A percentile compares a stretch with the other conserved stretches of the same genome.
These are phyloP conservation scores for Mycena chlorophos DNA, from an alignment of 768 basidiomycete genomes.

Conservation along the genomic window DNA sequence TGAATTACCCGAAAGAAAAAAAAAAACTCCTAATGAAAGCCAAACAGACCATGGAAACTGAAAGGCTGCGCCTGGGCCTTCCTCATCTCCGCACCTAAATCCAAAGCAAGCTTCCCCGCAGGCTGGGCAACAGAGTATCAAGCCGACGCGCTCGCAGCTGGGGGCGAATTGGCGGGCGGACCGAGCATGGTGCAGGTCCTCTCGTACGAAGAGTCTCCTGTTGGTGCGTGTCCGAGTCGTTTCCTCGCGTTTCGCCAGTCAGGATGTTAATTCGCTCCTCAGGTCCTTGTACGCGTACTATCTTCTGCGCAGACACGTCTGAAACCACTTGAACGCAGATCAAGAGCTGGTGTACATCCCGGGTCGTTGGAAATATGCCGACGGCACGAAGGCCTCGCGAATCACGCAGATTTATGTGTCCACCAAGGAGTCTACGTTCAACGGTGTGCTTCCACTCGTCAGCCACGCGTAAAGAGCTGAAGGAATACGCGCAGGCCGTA, in stretches of 20 bases:
- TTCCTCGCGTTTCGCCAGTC: no score
- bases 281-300: slow-evolving; percentile 29
- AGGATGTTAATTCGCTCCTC: neutral
- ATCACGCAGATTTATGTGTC: slow-evolving; percentile 39
- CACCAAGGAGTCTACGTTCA: slow-evolving; percentile 29
- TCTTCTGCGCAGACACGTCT: neutral
- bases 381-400: slow-evolving; percentile 28
- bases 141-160: slow-evolving; percentile 27
- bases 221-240: neutral
- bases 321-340: slow-evolving; percentile 21
- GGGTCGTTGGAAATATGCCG: slow-evolving; percentile 34
- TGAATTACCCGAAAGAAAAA: neutral
- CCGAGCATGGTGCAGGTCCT: slow-evolving; percentile 28
- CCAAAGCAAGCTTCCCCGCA: slow-evolving; percentile 30
- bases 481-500: slow-evolving; percentile 26
- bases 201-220: neutral
- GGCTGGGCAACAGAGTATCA: slow-evolving; percentile 31
- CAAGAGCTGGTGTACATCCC: slow-evolving; percentile 37
- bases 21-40: neutral
- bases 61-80: slow-evolving; percentile 32
- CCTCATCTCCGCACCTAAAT: slow-evolving; percentile 22
- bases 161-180: slow-evolving; percentile 34
- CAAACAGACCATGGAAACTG: slow-evolving; percentile 32
- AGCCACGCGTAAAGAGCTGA: neutral
- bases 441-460: slow-evolving; percentile 23